phyloP scores from a whole-genome alignment of 495 filamentous ascomycete species.

The Talaromyces liani region DNA sequence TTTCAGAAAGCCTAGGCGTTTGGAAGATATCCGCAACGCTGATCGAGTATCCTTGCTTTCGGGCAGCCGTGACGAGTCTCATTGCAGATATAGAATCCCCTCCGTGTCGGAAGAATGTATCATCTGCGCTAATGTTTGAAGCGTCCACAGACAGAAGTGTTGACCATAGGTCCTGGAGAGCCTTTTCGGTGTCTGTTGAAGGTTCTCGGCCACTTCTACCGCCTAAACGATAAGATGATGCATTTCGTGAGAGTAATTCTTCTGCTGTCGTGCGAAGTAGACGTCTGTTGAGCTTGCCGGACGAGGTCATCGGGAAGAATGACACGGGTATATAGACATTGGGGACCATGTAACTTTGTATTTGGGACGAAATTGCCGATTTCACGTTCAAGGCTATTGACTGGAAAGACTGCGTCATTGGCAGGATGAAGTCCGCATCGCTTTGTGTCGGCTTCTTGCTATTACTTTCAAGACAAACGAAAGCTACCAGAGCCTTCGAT shows the following conservation, averaged over 20 bases:
- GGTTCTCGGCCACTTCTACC: conserved; percentile 6
- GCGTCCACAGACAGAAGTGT: conserved; percentile 19
- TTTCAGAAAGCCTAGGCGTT: conserved; percentile 25
- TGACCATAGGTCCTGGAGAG: conserved; percentile 26
- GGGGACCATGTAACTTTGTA: conserved; percentile 49
- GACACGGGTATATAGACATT: conserved; percentile 49
- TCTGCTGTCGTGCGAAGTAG: conserved; percentile 10
- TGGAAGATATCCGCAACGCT: conserved; percentile 29
- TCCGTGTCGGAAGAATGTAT: conserved; percentile 23
- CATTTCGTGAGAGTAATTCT: conserved; percentile 9
- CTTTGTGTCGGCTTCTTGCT: background rate
- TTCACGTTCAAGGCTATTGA: conserved; percentile 11
- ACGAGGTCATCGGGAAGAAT: conserved; percentile 42
- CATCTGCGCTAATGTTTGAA: conserved; percentile 14
- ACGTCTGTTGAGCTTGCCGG: conserved; percentile 42
- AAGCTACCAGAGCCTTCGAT: conserved; percentile 19
- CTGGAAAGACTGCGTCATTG: conserved; percentile 12
- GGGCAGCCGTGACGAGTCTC: conserved; percentile 24
- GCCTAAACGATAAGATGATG: conserved; percentile 11
- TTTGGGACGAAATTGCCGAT: conserved; percentile 15
- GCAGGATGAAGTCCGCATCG: conserved; percentile 10
- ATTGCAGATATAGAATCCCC: conserved; percentile 28
- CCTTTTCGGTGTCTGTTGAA: conserved; percentile 15
- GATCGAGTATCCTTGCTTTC: conserved; percentile 22
- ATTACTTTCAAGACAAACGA: conserved; percentile 17